Base-by-base conservation (phyloP, 345 rosid genomes). In the Diplotaxis tenuifolia region DNA sequence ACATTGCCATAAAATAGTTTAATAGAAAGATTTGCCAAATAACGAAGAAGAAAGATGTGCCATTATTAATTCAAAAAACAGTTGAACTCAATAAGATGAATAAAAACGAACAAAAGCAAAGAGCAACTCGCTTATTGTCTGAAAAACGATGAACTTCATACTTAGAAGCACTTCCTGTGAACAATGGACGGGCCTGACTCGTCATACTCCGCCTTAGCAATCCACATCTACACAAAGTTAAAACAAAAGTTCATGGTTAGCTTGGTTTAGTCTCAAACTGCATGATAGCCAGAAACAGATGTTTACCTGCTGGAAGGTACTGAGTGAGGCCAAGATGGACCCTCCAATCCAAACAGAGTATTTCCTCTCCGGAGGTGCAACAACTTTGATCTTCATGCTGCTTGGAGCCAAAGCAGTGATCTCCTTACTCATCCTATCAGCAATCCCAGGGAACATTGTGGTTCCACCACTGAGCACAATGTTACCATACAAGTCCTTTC, bases 371-470 rank as follows among this genome's bases (percentile, higher is more conserved):
- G 96, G 96, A 27, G 98, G 95, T 0, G 95, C 96, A 28, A 88
- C 98, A 14, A 92, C 98, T 85, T 92, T 92, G 77, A 92, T 89
- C 84, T 92, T 92, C 97, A 88, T 92, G 85, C 96, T 92, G 90
- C 91, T 90, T 14, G 98, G 97, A 28, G 97, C 97, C 56, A 93
- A 77, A 0, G 97, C 94, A 16, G 97, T 80, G 78, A 93, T 93
- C 71, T 93, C 98, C 83, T 89, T 91, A 86, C 88, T 93, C 97
- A 93, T 91, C 73, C 97, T 88, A 63, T 91, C 98, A 0, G 89
- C 92, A 11, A 91, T 90, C 4, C 94, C 94, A 0, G 91, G 79
- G 88, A 93, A 93, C 98, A 93, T 93, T 27, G 97, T 93, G 7
- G 97, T 76, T 47, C 98, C 98, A 86, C 97, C 96, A 59, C 96